Conservation (phyloP, 2,329 filamentous ascomycete species). For the Cryoendolithus antarcticus region DNA sequence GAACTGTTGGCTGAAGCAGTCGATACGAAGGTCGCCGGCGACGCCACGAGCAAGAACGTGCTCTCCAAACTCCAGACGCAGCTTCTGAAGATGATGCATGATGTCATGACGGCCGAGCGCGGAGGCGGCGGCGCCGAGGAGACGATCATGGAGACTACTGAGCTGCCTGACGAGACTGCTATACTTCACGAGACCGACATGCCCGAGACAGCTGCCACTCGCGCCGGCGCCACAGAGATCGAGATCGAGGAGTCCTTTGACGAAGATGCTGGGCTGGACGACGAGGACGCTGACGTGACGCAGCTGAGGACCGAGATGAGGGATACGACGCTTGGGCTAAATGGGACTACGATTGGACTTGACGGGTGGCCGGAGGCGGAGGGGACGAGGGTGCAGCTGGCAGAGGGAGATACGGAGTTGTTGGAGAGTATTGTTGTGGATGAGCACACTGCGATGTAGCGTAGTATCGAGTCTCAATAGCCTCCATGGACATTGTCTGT, state of each 20-base stretch:
- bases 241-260: conserved; percentile 1
- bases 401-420: conserved; percentile 14
- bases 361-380: conserved; percentile 22
- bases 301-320: conserved; percentile 16
- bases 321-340: conserved; percentile 15
- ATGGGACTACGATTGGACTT: conserved; percentile 13
- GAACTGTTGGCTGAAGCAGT: conserved; percentile 35
- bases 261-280: conserved; percentile 13
- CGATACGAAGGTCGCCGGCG: conserved; percentile 37
- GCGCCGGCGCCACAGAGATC: conserved; percentile 1
- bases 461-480: no score
- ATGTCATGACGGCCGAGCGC: conserved; percentile 20
- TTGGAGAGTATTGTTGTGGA: conserved; percentile 13
- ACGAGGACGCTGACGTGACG: conserved; percentile 8
- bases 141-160: conserved; percentile 17
- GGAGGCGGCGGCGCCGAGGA: conserved; percentile 21
- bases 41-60: conserved; percentile 40
- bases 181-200: no score
- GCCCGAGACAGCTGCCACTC: background rate
- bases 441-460: background rate
- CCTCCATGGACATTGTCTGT: no score
- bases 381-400: conserved; percentile 20
- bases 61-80: conserved; percentile 41
- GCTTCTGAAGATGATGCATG: conserved; percentile 43
- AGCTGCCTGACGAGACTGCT: conserved; percentile 5